Evolutionary conservation across 1,284 basidiomycete species (phyloP), one percentile per base, ranked within the genome.

Genomic region (Leccinum variabile): DNA sequence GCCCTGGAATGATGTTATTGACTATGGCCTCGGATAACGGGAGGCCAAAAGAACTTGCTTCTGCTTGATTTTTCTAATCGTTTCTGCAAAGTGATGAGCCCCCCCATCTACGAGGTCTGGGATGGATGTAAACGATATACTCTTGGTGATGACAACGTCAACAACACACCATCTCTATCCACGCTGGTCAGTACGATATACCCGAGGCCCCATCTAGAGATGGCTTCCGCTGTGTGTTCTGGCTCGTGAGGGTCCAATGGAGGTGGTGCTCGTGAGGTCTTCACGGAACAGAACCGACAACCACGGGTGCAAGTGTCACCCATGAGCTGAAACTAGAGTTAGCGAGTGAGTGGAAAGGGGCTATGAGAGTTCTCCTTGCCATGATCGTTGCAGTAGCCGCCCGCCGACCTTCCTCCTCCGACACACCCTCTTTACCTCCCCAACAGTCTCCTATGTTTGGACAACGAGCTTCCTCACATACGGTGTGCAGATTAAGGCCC

Each of bases 391-490:
- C 95, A 7, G 97, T 99, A 13, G 97, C 97, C 57, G 88, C 86
- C 59, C 88, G 88, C 71, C 91, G 90, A 53, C 88, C 90, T 62
- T 91, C 89, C 63, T 83, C 83, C 61, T 88, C 87, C 22, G 87
- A 87, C n/a, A 80, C 84, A 59, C 84, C 87, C 54, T 88, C 83
- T 69, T 89, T 90, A 2, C 96, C 96, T 57, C 97, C 96, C 97
- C 97, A 99, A 76, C 97, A 99, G 72, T 99, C 97, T 33, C 97
- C 97, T 62, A 99, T 98, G 73, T 99, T 99, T 1, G 97, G 97
- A 82, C 97, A 99, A 64, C 96, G 86, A 30, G 97, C 97, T 77
- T 99, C 97, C 77, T 99, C 97, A 72, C 97, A 99, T 1, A 99
- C 97, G 0, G 97, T 99, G 72, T 97, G 94, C 56, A 99, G 80